Percentiles rank a stretch among this genome's conserved stretches.
Evolutionary conservation across 345 rosid genomes (phyloP).

Genomic region (Durio zibethinus): DNA sequence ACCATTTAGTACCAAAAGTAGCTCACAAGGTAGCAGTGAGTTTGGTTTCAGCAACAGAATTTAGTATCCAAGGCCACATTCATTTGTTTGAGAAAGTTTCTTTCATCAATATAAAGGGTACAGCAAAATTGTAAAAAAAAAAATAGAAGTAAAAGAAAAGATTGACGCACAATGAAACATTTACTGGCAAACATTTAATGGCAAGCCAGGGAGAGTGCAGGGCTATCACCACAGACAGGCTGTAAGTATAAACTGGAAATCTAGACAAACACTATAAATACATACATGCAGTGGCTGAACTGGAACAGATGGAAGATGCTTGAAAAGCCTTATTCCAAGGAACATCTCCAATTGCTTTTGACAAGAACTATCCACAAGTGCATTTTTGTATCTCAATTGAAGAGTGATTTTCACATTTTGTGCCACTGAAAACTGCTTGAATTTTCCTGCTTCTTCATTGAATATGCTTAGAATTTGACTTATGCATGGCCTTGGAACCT

Average conservation of each 20-base stretch:
- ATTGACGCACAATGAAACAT: not conserved
- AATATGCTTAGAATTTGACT: constrained; percentile 95
- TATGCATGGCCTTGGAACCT: constrained; percentile 99
- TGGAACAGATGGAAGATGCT: constrained; percentile 91
- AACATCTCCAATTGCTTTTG: constrained; percentile 98
- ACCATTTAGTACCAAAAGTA: not conserved
- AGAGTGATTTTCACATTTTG: constrained; percentile 88
- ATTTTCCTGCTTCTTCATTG: constrained; percentile 87
- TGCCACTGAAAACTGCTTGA: constrained; percentile 85
- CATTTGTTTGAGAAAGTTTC: not conserved
- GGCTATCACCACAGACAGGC: not conserved
- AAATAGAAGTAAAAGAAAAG: not conserved
- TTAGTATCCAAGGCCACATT: not conserved
- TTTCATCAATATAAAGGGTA: not conserved
- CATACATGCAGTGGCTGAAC: constrained; percentile 85
- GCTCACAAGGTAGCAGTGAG: not conserved
- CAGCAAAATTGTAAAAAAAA: not conserved
- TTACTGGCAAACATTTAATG: not conserved
- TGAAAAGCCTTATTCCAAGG: constrained; percentile 89
- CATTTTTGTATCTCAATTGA: constrained; percentile 92
- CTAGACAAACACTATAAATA: not conserved
- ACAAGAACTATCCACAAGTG: constrained; percentile 87
- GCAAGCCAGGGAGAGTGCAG: not conserved
- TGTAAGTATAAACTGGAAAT: not conserved
- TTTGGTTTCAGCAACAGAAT: not conserved